Evolutionary conservation across 805 yeast species (phyloP), one percentile per base, ranked within the genome.

Genomic region (Metschnikowia colocasiae): DNA sequence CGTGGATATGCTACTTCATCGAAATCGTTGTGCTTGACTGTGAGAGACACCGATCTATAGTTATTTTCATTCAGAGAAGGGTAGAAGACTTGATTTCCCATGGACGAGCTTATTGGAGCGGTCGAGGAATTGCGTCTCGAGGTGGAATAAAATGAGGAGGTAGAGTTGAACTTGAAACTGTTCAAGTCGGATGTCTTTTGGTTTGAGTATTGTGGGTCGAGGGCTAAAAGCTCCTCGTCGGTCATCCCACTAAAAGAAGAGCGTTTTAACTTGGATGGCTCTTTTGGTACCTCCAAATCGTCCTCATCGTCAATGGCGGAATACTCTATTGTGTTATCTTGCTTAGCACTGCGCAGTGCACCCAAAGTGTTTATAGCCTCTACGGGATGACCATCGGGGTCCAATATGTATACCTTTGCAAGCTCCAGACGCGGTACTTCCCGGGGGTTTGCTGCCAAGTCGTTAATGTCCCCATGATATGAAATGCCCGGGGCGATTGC

Each of bases 241-340:
- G 81, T 68, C 81, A 79, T 74, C 13, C 69, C 79, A 29, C 74
- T 68, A 53, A 75, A 73, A 39, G 78, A 72, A 53, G 78, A 75
- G 46, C 78, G 61, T 23, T 77, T 57, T 50, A 43, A 45, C 12
- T 36, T 32, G 26, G 48, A 43, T 8, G 38, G 34, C 20, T 32
- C 26, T 4, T 27, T 43, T 8, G 54, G 51, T 8, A 40, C 19
- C 18, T 30, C 45, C 26, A 39, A 47, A 36, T 30, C 48, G 38
- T 40, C 50, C 29, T 25, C 26, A 13, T 45, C 50, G 4, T 37
- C 31, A 10, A 34, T 44, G 19, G 43, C 38, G 4, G 42, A 34
- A 18, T 39, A 41, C 16, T 15, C 35, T 19, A 19, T 19, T 18
- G 36, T 19, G 18, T 13, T 18, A 12, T 33, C 23, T 13, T 13